Base-by-base conservation (phyloP, 768 basidiomycete species). In the Mycena capillaripes region DNA sequence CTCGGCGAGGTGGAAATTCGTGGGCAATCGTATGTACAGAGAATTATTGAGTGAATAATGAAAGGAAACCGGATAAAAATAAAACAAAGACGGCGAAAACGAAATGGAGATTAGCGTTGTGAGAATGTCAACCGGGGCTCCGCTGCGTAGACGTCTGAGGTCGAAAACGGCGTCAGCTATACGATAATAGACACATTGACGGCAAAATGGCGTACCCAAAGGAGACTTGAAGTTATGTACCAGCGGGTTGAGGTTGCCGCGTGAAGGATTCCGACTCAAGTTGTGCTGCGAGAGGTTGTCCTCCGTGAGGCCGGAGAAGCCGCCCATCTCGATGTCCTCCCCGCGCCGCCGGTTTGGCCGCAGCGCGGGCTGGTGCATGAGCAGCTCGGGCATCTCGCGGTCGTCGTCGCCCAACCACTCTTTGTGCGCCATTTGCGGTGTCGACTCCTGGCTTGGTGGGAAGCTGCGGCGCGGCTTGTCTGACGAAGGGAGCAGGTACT, bases 221-320 rank as follows among this genome's bases (percentile, higher is more conserved):
- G 93, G 93, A 27, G 91, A 93, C 52, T 87, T 91, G 82, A 89
- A 94, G 73, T 89, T 88, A 72, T 89, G 84, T 58, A 93, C 86
- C 81, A 92, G 80, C 48, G 86, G 88, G 72, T 90, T 87, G 64
- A 86, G 69, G 65, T 80, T 84, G 30, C 81, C 80, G 30, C n/a
- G n/a, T n/a, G 73, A 62, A 52, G 61, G 27, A n/a, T 17, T 69
- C 59, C 65, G 57, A 30, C 80, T 76, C 66, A 82, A 60, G 72
- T 86, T 86, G 62, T 85, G 88, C 67, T 82, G 81, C 11, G 84
- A 82, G 32, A 89, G 71, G 76, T 87, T 87, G 48, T 76, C 78
- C 76, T 89, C 86, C 42, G 85, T 86, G 66, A 86, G 72, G 3
- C 62, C 64, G 36, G 73, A 73, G 42, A 71, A 58, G 10, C 70